phyloP scores from a whole-genome alignment of 2,329 filamentous ascomycete species.

The Rutstroemia sydowiana region DNA sequence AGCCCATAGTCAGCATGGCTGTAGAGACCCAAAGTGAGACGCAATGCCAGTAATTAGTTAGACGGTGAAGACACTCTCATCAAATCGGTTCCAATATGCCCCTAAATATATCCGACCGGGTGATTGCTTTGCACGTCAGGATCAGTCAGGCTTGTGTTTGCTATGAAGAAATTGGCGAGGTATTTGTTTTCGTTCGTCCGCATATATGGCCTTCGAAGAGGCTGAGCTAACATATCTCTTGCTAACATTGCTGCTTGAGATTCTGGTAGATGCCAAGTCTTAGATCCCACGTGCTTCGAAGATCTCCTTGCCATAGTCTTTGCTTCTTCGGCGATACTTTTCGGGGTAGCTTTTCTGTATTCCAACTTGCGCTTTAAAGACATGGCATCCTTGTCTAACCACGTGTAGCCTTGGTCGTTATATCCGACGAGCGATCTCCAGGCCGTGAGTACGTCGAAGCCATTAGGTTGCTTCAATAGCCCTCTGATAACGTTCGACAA shows the following conservation, averaged over 20 bases:
- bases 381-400: conserved; percentile 13
- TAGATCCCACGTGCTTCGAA: background rate
- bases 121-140: too few species aligned
- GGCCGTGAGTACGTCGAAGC: conserved; percentile 15
- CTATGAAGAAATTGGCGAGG: too few species aligned
- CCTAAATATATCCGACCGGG: too few species aligned
- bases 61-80: too few species aligned
- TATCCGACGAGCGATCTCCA: conserved; percentile 15
- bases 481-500: conserved; percentile 19
- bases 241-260: background rate
- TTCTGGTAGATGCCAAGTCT: background rate
- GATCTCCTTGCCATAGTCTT: conserved; percentile 9
- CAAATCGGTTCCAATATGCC: too few species aligned
- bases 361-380: conserved; percentile 17
- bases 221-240: background rate
- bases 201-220: background rate
- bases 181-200: too few species aligned
- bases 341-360: conserved; percentile 14
- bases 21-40: too few species aligned
- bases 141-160: too few species aligned
- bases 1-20: too few species aligned
- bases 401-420: conserved; percentile 11
- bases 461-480: conserved; percentile 16
- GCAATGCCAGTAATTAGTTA: too few species aligned
- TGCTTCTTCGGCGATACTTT: conserved; percentile 2